phyloP scores from a whole-genome alignment of 768 basidiomycete genomes.

The Lactarius vividus region DNA sequence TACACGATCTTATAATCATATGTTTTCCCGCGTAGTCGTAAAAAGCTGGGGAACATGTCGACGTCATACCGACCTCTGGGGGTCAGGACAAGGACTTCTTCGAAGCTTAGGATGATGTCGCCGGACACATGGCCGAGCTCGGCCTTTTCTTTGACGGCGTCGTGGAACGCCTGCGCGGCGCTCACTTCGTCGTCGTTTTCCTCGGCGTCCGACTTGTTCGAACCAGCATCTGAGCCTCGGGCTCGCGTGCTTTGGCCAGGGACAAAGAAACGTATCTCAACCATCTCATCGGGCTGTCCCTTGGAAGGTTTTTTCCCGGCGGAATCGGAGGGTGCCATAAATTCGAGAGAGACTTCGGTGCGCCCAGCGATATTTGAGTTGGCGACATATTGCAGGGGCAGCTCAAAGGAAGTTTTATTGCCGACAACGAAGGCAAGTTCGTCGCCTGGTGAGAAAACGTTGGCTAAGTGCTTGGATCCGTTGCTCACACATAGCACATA shows the following conservation, averaged over 20 bases:
- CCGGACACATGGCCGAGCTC: constrained; percentile 90
- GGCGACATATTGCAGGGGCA: constrained; percentile 81
- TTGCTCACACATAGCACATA: constrained; percentile 33
- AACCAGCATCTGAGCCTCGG: constrained; percentile 68
- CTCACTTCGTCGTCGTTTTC: constrained; percentile 75
- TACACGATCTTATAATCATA: constrained; percentile 99
- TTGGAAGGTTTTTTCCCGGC: constrained; percentile 43
- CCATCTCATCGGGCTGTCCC: constrained; percentile 72
- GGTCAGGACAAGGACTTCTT: constrained; percentile 91
- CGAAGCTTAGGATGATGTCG: constrained; percentile 90
- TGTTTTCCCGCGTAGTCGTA: constrained; percentile 95
- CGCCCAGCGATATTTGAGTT: constrained; percentile 98
- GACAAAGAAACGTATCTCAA: constrained; percentile 95
- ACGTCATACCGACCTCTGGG: constrained; percentile 97
- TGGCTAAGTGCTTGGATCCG: constrained; percentile 12
- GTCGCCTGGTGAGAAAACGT: constrained; percentile 52
- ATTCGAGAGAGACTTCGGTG: constrained; percentile 99
- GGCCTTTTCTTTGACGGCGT: constrained; percentile 93
- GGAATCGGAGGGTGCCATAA: constrained; percentile 53
- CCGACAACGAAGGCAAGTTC: constrained; percentile 90
- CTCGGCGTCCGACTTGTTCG: constrained; percentile 69
- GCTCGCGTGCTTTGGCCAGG: constrained; percentile 68
- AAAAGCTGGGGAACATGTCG: constrained; percentile 94
- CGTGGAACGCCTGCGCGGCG: constrained; percentile 96
- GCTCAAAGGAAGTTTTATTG: constrained; percentile 84